Percentiles rank a stretch among this genome's conserved stretches.
These are phyloP conservation scores for Aureobasidium lini DNA, from an alignment of 2,329 filamentous ascomycete genomes.

Conservation along the genomic window DNA sequence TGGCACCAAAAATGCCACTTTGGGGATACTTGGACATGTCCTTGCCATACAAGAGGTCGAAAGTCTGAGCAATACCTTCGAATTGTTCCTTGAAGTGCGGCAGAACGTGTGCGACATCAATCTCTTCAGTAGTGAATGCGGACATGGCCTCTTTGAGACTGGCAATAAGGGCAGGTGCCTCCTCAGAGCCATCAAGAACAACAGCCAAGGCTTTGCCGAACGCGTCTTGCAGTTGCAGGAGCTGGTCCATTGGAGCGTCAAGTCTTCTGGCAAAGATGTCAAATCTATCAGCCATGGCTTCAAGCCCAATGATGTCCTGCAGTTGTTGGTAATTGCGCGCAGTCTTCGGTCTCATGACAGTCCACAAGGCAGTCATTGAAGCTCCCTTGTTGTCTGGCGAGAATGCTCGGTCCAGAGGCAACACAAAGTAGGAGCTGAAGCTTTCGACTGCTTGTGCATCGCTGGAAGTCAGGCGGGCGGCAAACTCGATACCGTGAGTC, in stretches of 20 bases:
- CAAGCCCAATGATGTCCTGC: constrained; percentile 33
- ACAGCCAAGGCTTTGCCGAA: constrained; percentile 11
- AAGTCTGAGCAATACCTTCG: constrained; percentile 40
- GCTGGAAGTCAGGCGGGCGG: not conserved
- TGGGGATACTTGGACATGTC: not conserved
- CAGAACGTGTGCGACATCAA: constrained; percentile 21
- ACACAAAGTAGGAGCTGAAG: constrained; percentile 7
- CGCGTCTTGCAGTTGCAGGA: constrained; percentile 20
- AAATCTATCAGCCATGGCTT: constrained; percentile 39
- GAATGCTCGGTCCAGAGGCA: not conserved
- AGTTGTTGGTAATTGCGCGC: constrained; percentile 34
- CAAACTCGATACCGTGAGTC: not conserved
- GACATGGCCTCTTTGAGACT: constrained; percentile 32
- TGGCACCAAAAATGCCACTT: not conserved
- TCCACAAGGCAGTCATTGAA: constrained; percentile 41
- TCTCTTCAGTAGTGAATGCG: not conserved
- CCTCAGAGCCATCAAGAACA: constrained; percentile 7
- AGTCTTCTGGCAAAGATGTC: constrained; percentile 27
- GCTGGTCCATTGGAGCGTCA: constrained; percentile 19
- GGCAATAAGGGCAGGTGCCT: constrained; percentile 16
- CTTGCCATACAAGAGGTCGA: constrained; percentile 23
- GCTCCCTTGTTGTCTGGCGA: constrained; percentile 12
- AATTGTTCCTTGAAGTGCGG: constrained; percentile 39
- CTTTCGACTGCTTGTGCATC: not conserved
- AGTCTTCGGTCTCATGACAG: constrained; percentile 56